These are phyloP conservation scores for Speleostelium caveatum DNA, from an alignment of 78 protist species.

Conservation along the genomic window DNA sequence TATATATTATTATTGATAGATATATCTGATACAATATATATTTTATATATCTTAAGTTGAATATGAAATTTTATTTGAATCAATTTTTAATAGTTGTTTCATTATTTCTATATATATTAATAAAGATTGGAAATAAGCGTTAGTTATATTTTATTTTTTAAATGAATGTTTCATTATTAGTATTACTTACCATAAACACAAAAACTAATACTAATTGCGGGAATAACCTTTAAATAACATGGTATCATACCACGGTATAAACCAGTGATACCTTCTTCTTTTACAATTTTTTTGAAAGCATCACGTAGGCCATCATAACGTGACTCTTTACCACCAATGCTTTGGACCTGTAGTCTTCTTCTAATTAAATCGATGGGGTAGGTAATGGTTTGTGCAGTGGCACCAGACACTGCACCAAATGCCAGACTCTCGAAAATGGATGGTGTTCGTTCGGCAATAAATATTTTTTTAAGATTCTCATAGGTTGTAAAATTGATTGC, in stretches of 20 bases:
- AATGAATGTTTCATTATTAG: too few relatives aligned
- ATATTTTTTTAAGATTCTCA: conserved; percentile 75
- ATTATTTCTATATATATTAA: too few relatives aligned
- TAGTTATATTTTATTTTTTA: too few relatives aligned
- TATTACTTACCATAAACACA: conserved; percentile 84
- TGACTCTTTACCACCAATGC: conserved; percentile 55
- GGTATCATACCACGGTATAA: conserved; percentile 88
- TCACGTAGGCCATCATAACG: conserved; percentile 72
- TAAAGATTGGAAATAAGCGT: too few relatives aligned
- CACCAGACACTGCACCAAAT: conserved; percentile 90
- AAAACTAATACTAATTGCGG: conserved; percentile 87
- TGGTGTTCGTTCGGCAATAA: conserved; percentile 21
- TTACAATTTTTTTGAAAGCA: conserved; percentile 52
- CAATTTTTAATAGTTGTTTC: too few relatives aligned
- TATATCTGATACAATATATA: neutral
- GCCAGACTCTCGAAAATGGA: conserved; percentile 17
- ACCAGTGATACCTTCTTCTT: conserved; percentile 68
- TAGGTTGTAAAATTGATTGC: conserved; percentile 91
- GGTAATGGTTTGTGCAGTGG: conserved; percentile 87
- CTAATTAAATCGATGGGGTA: conserved; percentile 88
- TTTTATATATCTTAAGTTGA: neutral
- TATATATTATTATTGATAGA: neutral
- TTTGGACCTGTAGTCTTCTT: conserved; percentile 85
- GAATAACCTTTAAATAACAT: conserved; percentile 89
- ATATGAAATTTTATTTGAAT: conserved; percentile 51